Evolutionary conservation across 73 alveolate genomes (phyloP).

Genomic region (Tetrahymena malaccensis): DNA sequence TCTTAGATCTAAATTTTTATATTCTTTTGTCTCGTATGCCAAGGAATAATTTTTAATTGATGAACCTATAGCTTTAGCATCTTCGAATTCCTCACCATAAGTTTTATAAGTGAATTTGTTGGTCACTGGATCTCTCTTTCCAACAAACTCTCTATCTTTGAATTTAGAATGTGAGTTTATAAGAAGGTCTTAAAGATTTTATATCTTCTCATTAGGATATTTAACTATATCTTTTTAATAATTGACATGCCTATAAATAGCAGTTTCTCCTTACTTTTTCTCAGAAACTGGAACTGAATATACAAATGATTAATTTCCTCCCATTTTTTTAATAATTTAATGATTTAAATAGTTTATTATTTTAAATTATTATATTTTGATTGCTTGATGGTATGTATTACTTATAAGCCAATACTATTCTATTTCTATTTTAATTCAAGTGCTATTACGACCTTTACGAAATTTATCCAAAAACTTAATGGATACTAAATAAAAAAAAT

Average conservation of each 20-base stretch:
- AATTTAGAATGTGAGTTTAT: neutral
- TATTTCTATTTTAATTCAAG: too few species aligned
- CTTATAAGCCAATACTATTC: neutral
- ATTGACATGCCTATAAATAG: conserved; percentile 56
- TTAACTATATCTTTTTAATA: conserved; percentile 1
- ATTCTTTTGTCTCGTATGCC: neutral
- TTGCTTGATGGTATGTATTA: neutral
- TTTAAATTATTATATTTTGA: too few species aligned
- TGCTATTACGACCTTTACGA: too few species aligned
- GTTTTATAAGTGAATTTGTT: neutral
- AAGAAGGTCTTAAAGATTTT: neutral
- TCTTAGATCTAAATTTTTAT: neutral
- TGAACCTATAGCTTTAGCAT: neutral
- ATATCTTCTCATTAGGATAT: neutral
- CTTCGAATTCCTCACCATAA: neutral
- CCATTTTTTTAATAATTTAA: neutral
- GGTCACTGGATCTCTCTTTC: neutral
- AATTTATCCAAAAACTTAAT: too few species aligned
- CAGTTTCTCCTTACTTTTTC: conserved; percentile 65
- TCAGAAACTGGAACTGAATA: conserved; percentile 61
- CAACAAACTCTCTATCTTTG: neutral
- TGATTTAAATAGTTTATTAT: neutral
- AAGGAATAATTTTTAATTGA: conserved; percentile 10
- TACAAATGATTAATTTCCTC: neutral
- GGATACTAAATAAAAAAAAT: too few species aligned